Percentiles rank a stretch among this genome's conserved stretches.
These are phyloP conservation scores for Pyrenochaeta sp. DNA, from an alignment of 2,329 filamentous ascomycete species.

Conservation along the genomic window DNA sequence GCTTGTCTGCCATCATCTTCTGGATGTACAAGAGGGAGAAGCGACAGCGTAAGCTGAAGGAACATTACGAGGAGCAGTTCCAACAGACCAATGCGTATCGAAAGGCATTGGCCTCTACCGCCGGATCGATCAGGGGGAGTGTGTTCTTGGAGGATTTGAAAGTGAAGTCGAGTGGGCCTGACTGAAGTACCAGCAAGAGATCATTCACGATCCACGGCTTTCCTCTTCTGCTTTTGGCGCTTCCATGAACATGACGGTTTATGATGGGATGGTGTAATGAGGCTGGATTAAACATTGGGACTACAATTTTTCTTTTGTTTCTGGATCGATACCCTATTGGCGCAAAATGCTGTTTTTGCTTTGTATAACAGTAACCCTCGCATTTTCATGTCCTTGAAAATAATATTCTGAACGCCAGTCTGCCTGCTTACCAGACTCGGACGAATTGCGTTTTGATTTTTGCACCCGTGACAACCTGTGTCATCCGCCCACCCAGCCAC, in stretches of 20 bases:
- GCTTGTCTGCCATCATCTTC: conserved; percentile 18
- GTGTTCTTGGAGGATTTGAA: conserved; percentile 9
- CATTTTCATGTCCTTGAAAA: background rate
- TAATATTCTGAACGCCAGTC: background rate
- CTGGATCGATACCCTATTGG: conserved; percentile 1
- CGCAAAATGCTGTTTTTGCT: background rate
- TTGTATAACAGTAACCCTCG: background rate
- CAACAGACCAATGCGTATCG: conserved; percentile 36
- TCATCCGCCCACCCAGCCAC: too few species aligned
- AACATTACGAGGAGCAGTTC: conserved; percentile 46
- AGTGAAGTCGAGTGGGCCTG: conserved; percentile 1
- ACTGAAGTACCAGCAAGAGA: background rate
- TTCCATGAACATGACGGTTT: background rate
- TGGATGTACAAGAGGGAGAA: conserved; percentile 43
- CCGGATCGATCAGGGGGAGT: conserved; percentile 12
- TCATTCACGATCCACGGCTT: background rate
- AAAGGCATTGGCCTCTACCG: conserved; percentile 26
- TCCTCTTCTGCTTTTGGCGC: background rate
- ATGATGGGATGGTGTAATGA: background rate
- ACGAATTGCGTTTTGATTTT: background rate
- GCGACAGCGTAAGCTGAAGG: conserved; percentile 41
- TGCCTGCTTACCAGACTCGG: background rate
- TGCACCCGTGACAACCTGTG: too few species aligned
- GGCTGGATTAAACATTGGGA: background rate
- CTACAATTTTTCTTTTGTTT: background rate